phyloP scores from a whole-genome alignment of 2,329 filamentous ascomycete species.

The Torrubiellomyces zombiae region DNA sequence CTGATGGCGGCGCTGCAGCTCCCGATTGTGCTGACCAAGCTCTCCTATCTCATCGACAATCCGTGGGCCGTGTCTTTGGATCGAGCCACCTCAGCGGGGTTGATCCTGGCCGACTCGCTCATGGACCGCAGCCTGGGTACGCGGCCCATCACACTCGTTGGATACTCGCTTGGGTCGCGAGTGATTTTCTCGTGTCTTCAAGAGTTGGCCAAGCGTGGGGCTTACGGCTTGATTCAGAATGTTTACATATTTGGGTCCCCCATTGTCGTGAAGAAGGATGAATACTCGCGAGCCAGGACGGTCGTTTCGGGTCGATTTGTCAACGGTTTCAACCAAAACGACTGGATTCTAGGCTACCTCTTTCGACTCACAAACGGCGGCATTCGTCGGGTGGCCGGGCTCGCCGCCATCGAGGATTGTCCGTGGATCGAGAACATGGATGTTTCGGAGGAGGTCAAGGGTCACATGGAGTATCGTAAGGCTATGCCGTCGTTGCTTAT shows the following conservation, averaged over 20 bases:
- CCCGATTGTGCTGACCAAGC: slow-evolving; percentile 83
- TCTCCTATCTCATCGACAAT: slow-evolving; percentile 94
- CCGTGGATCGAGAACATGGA: slow-evolving; percentile 78
- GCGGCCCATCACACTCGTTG: slow-evolving; percentile 79
- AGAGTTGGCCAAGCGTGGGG: slow-evolving; percentile 71
- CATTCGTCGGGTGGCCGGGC: slow-evolving; percentile 72
- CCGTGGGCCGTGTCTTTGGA: slow-evolving; percentile 96
- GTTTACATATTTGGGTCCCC: slow-evolving; percentile 91
- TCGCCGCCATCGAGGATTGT: slow-evolving; percentile 60
- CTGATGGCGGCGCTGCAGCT: slow-evolving; percentile 87
- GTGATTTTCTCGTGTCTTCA: slow-evolving; percentile 85
- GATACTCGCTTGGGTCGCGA: slow-evolving; percentile 81
- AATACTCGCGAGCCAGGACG: slow-evolving; percentile 65
- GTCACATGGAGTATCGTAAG: slow-evolving; percentile 91
- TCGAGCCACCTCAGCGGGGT: slow-evolving; percentile 70
- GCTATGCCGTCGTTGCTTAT: slow-evolving; percentile 80
- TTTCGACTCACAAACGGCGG: slow-evolving; percentile 90
- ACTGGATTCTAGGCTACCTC: slow-evolving; percentile 94
- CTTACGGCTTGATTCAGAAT: slow-evolving; percentile 79
- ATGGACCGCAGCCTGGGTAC: slow-evolving; percentile 84
- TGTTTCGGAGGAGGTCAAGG: slow-evolving; percentile 68
- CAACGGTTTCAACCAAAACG: slow-evolving; percentile 84
- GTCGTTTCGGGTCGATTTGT: slow-evolving; percentile 86
- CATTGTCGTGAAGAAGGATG: slow-evolving; percentile 78
- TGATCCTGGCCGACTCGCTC: slow-evolving; percentile 87